A percentile compares a stretch with the other conserved stretches of the same genome.
phyloP scores from a whole-genome alignment of 2,329 filamentous ascomycete genomes.

The Fusarium subtropicale region DNA sequence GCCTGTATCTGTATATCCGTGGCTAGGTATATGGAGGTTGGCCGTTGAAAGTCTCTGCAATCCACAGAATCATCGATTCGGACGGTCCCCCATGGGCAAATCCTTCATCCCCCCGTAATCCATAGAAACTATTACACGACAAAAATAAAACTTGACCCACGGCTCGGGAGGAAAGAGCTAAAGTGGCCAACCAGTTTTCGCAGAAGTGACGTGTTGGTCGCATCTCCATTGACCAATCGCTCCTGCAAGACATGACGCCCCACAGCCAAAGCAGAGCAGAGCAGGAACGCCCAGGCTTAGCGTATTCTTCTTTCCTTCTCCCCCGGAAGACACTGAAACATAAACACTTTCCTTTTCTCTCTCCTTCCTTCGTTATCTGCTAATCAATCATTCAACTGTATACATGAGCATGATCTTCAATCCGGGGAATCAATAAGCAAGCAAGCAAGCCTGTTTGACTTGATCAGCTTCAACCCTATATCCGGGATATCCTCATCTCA shows the following conservation, averaged over 20 bases:
- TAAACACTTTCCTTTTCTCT: neutral
- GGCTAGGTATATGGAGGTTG: neutral
- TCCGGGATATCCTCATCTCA: constrained; percentile 9
- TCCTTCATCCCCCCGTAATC: constrained; percentile 13
- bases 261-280: neutral
- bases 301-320: neutral
- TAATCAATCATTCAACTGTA: neutral
- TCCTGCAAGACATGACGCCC: constrained; percentile 24
- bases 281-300: constrained; percentile 2
- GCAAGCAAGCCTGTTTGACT: neutral
- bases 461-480: neutral
- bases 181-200: neutral
- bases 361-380: neutral
- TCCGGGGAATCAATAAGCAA: constrained; percentile 1
- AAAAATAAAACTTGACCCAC: constrained; percentile 21
- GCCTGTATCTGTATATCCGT: neutral
- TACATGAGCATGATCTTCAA: neutral
- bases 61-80: constrained; percentile 2
- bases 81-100: constrained; percentile 31
- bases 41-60: constrained; percentile 2
- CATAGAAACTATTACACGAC: constrained; percentile 22
- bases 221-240: constrained; percentile 36
- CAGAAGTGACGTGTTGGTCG: constrained; percentile 13
- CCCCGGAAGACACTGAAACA: neutral
- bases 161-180: constrained; percentile 2